Evolutionary conservation across 176 grass and related monocot species (phyloP), one percentile per base, ranked within the genome.

Genomic region (Phragmites australis): DNA sequence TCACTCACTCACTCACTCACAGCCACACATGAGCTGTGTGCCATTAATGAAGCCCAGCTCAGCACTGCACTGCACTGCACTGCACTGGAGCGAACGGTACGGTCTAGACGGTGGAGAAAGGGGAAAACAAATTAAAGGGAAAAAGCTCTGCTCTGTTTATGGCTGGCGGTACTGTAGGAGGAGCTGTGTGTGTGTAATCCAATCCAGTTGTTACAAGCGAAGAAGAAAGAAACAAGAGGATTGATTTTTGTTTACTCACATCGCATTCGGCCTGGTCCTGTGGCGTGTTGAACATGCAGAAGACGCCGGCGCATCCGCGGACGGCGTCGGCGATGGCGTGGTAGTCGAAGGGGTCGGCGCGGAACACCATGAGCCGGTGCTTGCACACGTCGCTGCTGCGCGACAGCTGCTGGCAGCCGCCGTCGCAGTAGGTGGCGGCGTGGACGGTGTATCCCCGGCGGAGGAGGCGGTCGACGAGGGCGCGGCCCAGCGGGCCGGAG

Each of bases 321-420:
- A 88, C 72, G 65, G 93, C 96, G 67, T 99, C 93, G 22, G 93
- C 90, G 82, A 99, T 99, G 89, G 90, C 76, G 60, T 93, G 92
- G 86, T 93, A 95, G 89, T 95, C 90, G 44, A 95, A 91, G 22
- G 96, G 96, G 66, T 99, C 92, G 32, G 86, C 87, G 21, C 51
- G 60, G 85, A 99, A 95, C 16, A 99, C 31, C 86, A 82, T 85
- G 15, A 99, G 89, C 34, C 86, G 77, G 44, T 80, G 85, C 63
- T 86, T 41, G 65, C 27, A 12, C 72, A 12, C 62, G 4, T 39
- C 63, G 29, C n/a, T 23, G 31, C 18, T 76, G 34, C 31, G 17
- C 16, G 59, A 29, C 52, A 91, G 10, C 0, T 60, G 23, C 13
- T 34, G 27, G 0, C 11, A 23, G 3, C 4, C 6, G 8, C 22